Evolutionary conservation across 345 rosid species (phyloP).

Genomic region (Pugionium dolabratum): DNA sequence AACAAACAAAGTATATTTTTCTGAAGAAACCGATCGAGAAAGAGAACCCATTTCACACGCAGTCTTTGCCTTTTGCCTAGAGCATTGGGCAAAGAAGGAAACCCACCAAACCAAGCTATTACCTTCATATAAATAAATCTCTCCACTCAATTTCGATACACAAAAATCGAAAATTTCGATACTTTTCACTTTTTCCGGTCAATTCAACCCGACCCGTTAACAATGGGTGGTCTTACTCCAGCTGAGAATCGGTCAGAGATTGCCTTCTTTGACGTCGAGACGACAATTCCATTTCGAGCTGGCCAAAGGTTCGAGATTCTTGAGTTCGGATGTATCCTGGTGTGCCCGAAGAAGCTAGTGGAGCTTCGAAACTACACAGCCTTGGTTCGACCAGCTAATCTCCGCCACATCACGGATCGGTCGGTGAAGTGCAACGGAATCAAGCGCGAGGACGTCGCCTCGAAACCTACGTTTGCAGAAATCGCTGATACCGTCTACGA

Average conservation of each 20-base stretch:
- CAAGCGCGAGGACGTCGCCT: constrained; percentile 51
- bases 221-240: constrained; percentile 36
- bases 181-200: constrained; percentile 10
- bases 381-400: constrained; percentile 67
- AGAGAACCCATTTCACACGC: constrained; percentile 1
- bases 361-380: constrained; percentile 70
- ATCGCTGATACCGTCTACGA: constrained; percentile 71
- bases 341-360: constrained; percentile 72
- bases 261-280: constrained; percentile 89
- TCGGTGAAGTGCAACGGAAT: constrained; percentile 76
- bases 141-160: not conserved
- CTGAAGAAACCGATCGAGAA: constrained; percentile 12
- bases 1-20: too few relatives aligned
- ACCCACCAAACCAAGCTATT: constrained; percentile 32
- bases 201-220: not conserved
- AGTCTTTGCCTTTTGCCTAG: constrained; percentile 6
- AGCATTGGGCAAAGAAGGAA: constrained; percentile 12
- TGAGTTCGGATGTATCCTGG: constrained; percentile 87
- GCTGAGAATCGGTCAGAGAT: constrained; percentile 61
- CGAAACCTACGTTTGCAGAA: constrained; percentile 60
- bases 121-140: not conserved
- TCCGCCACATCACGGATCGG: constrained; percentile 49
- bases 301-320: constrained; percentile 64
- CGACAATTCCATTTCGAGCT: constrained; percentile 64
- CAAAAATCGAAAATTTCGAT: not conserved